Evolutionary conservation across 2,329 filamentous ascomycete genomes (phyloP).

Genomic region (Aspergillus cejpii): DNA sequence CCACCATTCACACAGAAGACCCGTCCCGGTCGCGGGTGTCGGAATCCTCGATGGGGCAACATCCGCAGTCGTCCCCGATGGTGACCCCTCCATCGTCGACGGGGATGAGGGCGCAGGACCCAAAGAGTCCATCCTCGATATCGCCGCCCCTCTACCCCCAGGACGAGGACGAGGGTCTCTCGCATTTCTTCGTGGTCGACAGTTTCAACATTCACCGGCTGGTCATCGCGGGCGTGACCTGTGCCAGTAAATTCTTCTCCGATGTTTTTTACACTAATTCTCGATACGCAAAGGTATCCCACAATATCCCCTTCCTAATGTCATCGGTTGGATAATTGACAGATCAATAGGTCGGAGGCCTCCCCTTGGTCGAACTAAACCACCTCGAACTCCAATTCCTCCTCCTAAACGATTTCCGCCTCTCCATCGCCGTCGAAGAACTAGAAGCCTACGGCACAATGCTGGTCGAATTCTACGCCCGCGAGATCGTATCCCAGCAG

Average conservation of each 20-base stretch:
- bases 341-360: conserved; percentile 69
- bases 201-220: conserved; percentile 98
- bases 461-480: conserved; percentile 94
- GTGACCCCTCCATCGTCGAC: conserved; percentile 36
- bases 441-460: conserved; percentile 96
- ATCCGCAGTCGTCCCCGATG: conserved; percentile 23
- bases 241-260: conserved; percentile 98
- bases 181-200: conserved; percentile 86
- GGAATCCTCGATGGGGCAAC: conserved; percentile 16
- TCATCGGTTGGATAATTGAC: too few species aligned
- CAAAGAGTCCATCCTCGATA: conserved; percentile 27
- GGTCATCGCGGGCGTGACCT: conserved; percentile 94
- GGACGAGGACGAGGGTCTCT: conserved; percentile 49
- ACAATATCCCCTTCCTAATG: neutral
- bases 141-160: conserved; percentile 33
- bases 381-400: conserved; percentile 95
- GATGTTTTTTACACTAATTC: conserved; percentile 99
- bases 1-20: conserved; percentile 13
- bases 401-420: conserved; percentile 88
- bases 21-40: conserved; percentile 16
- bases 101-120: conserved; percentile 31
- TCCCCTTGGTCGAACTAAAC: conserved; percentile 87
- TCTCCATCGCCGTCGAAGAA: conserved; percentile 88
- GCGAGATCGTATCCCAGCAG: conserved; percentile 70
- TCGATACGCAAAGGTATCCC: conserved; percentile 88